Evolutionary conservation across 495 filamentous ascomycete species (phyloP).

Genomic region (Xylaria sp.): DNA sequence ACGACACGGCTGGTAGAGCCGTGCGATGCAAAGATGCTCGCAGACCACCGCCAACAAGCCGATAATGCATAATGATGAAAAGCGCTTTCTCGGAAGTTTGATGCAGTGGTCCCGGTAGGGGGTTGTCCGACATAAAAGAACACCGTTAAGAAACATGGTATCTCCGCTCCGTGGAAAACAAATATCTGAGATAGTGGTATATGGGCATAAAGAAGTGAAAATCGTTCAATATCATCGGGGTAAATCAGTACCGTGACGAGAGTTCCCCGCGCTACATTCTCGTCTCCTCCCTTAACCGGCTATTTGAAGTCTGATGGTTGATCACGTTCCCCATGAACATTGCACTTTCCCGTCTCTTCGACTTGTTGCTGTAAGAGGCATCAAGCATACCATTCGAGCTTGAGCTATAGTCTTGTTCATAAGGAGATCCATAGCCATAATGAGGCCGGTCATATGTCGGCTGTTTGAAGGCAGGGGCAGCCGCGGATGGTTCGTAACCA

Average conservation of each 20-base stretch:
- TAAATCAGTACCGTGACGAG: background rate
- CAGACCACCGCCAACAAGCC: constrained; percentile 11
- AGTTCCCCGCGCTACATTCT: constrained; percentile 34
- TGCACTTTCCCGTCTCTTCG: constrained; percentile 51
- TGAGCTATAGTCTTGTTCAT: constrained; percentile 43
- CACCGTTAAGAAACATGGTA: constrained; percentile 24
- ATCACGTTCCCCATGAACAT: constrained; percentile 56
- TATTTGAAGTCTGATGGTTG: constrained; percentile 53
- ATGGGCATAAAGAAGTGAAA: constrained; percentile 12
- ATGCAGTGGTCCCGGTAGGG: constrained; percentile 17
- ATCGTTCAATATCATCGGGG: constrained; percentile 13
- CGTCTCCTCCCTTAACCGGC: constrained; percentile 54
- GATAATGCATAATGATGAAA: constrained; percentile 10
- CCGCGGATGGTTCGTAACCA: constrained; percentile 39
- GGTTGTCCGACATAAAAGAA: constrained; percentile 16
- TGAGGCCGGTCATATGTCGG: constrained; percentile 50
- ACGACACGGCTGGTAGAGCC: constrained; percentile 12
- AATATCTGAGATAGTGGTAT: constrained; percentile 26
- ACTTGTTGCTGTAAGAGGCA: constrained; percentile 45
- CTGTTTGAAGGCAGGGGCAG: constrained; percentile 33
- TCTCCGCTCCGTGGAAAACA: constrained; percentile 27
- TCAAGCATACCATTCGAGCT: constrained; percentile 49
- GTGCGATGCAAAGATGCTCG: background rate
- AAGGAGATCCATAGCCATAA: constrained; percentile 45
- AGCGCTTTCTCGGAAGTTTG: constrained; percentile 12